A percentile compares a stretch with the other conserved stretches of the same genome.
These are phyloP conservation scores for Excoecaria cochinchinensis DNA, from an alignment of 345 rosid genomes.

Conservation along the genomic window DNA sequence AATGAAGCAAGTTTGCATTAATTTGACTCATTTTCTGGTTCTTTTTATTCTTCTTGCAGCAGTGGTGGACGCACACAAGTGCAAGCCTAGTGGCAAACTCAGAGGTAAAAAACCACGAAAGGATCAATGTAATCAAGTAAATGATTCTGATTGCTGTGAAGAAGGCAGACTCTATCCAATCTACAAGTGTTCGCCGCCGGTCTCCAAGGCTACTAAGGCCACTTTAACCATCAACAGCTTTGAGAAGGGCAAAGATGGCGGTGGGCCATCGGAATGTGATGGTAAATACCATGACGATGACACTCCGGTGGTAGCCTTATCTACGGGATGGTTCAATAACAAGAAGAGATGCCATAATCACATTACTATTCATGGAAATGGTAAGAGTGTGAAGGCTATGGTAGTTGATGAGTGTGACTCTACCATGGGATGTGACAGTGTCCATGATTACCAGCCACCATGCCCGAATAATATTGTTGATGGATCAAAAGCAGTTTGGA, in stretches of 20 bases:
- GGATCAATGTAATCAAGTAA: background rate
- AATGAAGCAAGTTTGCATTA: constrained; percentile 11
- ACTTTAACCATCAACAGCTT: constrained; percentile 19
- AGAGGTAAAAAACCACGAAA: constrained; percentile 13
- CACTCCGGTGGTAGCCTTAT: constrained; percentile 20
- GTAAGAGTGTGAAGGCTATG: constrained; percentile 13
- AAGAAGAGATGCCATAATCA: constrained; percentile 12
- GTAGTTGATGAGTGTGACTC: constrained; percentile 22
- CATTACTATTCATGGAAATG: constrained; percentile 10
- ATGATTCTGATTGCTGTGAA: constrained; percentile 20
- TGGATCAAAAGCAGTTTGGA: constrained; percentile 19
- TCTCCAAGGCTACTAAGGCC: constrained; percentile 7
- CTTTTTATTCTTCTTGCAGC: constrained; percentile 2
- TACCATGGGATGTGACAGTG: constrained; percentile 11
- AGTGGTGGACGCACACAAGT: constrained; percentile 14
- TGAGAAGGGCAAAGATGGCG: constrained; percentile 8
- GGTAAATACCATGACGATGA: constrained; percentile 7
- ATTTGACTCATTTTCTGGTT: background rate
- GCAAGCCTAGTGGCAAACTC: constrained; percentile 13
- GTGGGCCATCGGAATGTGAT: constrained; percentile 14
- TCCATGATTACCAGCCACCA: constrained; percentile 18
- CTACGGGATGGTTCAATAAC: constrained; percentile 19
- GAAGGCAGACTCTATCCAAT: constrained; percentile 3
- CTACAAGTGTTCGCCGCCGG: constrained; percentile 17
- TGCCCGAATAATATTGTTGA: constrained; percentile 18